Conservation (phyloP, 2,329 filamentous ascomycete species). For the Dactylellina drechsleri region DNA sequence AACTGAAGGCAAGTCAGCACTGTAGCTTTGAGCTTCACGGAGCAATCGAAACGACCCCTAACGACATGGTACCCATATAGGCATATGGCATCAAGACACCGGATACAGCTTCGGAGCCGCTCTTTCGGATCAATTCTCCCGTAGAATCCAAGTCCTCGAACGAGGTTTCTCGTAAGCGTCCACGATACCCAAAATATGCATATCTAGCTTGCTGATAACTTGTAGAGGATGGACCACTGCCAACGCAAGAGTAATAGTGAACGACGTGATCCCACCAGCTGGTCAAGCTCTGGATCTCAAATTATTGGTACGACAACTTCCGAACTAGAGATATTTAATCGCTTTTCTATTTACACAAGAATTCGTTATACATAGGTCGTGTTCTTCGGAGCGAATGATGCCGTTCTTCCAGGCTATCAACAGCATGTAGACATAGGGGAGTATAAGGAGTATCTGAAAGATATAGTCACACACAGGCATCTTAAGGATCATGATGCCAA, state of each 20-base stretch:
- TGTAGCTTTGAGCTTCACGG: not conserved
- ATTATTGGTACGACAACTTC: conserved; percentile 69
- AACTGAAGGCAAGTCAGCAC: conserved; percentile 32
- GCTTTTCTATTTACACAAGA: conserved; percentile 22
- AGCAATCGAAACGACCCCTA: not conserved
- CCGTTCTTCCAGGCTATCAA: conserved; percentile 71
- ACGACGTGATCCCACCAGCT: conserved; percentile 76
- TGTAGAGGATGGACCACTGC: conserved; percentile 80
- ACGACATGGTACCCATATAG: conserved; percentile 4
- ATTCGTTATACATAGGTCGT: conserved; percentile 68
- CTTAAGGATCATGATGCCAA: conserved; percentile 76
- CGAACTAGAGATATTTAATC: not conserved
- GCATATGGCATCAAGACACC: conserved; percentile 39
- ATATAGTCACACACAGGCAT: conserved; percentile 76
- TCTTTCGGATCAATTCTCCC: conserved; percentile 62
- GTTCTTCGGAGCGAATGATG: conserved; percentile 91
- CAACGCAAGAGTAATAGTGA: conserved; percentile 76
- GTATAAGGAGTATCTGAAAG: conserved; percentile 77
- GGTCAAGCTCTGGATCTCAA: conserved; percentile 71
- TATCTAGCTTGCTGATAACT: no score
- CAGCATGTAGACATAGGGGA: conserved; percentile 82
- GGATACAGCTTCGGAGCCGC: conserved; percentile 50
- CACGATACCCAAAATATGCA: not conserved
- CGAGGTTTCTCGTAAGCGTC: conserved; percentile 74
- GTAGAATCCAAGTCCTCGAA: conserved; percentile 86